A percentile compares a stretch with the other conserved stretches of the same genome.
Evolutionary conservation across 441 rosid genomes (phyloP).

Genomic region (Erysimum cheiri): DNA sequence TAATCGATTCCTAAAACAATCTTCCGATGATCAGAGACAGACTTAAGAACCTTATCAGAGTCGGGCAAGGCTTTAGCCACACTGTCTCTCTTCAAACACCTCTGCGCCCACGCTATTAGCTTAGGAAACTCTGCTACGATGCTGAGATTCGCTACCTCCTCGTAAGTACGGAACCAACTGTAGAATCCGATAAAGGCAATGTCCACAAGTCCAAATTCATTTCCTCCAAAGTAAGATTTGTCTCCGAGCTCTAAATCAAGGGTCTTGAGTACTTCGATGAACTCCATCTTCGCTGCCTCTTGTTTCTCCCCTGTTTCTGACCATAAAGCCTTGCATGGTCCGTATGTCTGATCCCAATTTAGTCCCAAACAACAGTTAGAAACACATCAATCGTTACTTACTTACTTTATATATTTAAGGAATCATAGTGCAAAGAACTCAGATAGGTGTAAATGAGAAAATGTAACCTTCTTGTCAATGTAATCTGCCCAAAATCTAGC

Average conservation of each 20-base stretch:
- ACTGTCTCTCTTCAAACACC: constrained; percentile 32
- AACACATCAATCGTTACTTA: background rate
- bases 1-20: background rate
- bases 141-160: background rate
- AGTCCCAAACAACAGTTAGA: background rate
- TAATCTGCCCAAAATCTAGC: constrained; percentile 53
- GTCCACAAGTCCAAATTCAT: constrained; percentile 8
- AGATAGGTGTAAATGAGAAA: background rate
- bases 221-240: background rate
- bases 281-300: constrained; percentile 7
- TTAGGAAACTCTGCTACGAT: background rate
- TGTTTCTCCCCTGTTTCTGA: constrained; percentile 23
- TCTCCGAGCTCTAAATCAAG: constrained; percentile 13
- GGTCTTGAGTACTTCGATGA: background rate
- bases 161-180: constrained; percentile 11
- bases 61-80: constrained; percentile 33
- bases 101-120: constrained; percentile 7
- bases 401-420: background rate
- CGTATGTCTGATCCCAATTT: constrained; percentile 1
- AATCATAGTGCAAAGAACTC: background rate
- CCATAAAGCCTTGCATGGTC: constrained; percentile 28
- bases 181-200: constrained; percentile 12
- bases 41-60: constrained; percentile 31
- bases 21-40: constrained; percentile 20
- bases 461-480: constrained; percentile 49